Evolutionary conservation across 345 rosid species (phyloP).

Genomic region (Eucalyptus tenuipes): DNA sequence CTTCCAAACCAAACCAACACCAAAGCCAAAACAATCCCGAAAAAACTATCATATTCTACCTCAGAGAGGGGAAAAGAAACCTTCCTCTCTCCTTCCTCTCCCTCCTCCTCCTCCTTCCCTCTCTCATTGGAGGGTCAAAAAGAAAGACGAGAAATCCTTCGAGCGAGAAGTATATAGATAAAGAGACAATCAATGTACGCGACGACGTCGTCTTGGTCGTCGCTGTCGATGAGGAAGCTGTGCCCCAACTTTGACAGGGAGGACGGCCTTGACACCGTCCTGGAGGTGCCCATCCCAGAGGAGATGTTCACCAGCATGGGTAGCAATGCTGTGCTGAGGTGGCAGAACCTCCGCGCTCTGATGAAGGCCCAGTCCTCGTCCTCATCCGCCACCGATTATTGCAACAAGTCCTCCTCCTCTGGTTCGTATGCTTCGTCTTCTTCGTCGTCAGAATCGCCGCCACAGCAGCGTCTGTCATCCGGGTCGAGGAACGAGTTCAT

Average conservation of each 20-base stretch:
- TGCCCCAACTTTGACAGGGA: constrained; percentile 57
- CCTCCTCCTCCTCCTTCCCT: neutral
- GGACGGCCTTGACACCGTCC: constrained; percentile 52
- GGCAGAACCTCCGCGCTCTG: constrained; percentile 67
- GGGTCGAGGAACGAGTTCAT: constrained; percentile 69
- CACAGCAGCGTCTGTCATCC: constrained; percentile 37
- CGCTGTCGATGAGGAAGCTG: constrained; percentile 29
- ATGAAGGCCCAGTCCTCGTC: constrained; percentile 45
- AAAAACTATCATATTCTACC: neutral
- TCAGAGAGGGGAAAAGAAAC: neutral
- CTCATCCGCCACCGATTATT: neutral
- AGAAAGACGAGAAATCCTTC: neutral
- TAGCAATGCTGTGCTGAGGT: constrained; percentile 39
- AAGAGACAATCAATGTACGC: neutral
- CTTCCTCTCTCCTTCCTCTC: neutral
- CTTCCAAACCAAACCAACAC: neutral
- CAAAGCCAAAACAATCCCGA: neutral
- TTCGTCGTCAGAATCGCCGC: neutral
- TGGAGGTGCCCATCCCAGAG: constrained; percentile 72
- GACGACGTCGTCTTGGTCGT: neutral
- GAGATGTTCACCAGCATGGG: constrained; percentile 71
- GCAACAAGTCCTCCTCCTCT: neutral
- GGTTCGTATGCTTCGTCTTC: neutral
- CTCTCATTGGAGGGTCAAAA: neutral
- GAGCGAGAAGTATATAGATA: neutral